Conservation (phyloP, 208 protist species). For the Leishmania arabica region DNA sequence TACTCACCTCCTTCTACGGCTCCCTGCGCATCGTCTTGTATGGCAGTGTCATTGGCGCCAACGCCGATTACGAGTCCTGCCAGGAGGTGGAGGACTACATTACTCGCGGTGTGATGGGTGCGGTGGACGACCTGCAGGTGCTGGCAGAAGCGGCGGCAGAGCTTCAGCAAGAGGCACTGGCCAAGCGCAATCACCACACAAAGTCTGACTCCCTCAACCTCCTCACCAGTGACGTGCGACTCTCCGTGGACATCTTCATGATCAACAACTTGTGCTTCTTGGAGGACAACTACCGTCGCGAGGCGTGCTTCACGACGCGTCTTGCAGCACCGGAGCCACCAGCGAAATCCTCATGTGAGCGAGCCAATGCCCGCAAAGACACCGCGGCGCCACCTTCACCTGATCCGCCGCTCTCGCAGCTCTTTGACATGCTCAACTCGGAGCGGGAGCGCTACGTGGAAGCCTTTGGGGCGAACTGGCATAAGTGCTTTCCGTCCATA, state of each 20-base stretch:
- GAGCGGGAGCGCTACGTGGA: constrained; percentile 58
- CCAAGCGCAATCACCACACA: constrained; percentile 24
- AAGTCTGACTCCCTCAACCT: constrained; percentile 30
- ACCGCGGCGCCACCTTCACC: constrained; percentile 12
- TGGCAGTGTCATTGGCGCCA: constrained; percentile 43
- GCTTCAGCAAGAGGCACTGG: constrained; percentile 41
- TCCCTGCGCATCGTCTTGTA: constrained; percentile 73
- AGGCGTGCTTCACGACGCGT: constrained; percentile 63
- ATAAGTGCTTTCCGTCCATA: constrained; percentile 64
- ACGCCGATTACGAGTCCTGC: constrained; percentile 50
- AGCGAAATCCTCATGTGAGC: background rate
- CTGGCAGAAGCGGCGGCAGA: constrained; percentile 63
- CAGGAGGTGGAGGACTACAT: constrained; percentile 69
- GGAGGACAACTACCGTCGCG: constrained; percentile 68
- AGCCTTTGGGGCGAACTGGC: constrained; percentile 72
- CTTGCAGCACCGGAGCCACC: constrained; percentile 7
- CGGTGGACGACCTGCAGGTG: constrained; percentile 62
- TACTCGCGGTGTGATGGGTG: constrained; percentile 61
- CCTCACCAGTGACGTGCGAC: constrained; percentile 25
- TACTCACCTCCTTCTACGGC: constrained; percentile 80
- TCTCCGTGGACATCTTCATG: constrained; percentile 72
- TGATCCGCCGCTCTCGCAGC: constrained; percentile 45
- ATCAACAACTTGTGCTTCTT: constrained; percentile 83
- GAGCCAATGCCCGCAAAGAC: constrained; percentile 7
- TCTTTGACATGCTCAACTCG: constrained; percentile 52